Conservation (phyloP, 177 flowering plant species). For the Tripterygium wilfordii region DNA sequence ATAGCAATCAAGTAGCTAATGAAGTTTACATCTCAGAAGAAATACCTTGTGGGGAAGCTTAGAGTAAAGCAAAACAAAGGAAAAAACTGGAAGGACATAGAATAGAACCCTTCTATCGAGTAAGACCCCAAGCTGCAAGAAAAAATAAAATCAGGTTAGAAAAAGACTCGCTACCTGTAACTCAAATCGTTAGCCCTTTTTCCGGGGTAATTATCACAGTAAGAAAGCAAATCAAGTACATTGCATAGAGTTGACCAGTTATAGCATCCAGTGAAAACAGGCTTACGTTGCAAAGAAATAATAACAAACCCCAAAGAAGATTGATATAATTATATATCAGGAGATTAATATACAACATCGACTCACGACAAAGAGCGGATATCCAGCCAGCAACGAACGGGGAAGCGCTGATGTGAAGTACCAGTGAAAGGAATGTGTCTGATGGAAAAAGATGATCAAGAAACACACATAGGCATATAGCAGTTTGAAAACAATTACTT, state of each 20-base stretch:
- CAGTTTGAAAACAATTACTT: neutral
- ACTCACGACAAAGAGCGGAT: conserved; percentile 89
- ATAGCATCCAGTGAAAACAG: conserved; percentile 1
- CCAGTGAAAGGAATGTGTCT: conserved; percentile 94
- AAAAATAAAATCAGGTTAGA: conserved; percentile 11
- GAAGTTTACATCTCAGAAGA: conserved; percentile 4
- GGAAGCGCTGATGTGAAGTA: conserved; percentile 98
- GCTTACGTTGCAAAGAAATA: too few species aligned
- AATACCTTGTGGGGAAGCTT: conserved; percentile 97
- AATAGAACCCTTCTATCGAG: conserved; percentile 68
- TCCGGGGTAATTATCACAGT: neutral
- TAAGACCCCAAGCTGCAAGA: conserved; percentile 75
- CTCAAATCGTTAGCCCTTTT: neutral
- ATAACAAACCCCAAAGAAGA: too few species aligned
- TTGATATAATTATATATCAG: neutral
- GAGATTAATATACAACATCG: neutral
- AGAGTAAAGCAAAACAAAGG: conserved; percentile 80
- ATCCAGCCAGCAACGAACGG: conserved; percentile 85
- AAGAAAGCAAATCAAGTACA: too few species aligned
- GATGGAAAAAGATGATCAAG: conserved; percentile 14
- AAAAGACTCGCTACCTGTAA: neutral
- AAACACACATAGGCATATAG: conserved; percentile 10
- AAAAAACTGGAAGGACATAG: conserved; percentile 64
- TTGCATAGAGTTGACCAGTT: too few species aligned
- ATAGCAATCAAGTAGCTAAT: conserved; percentile 2